A percentile compares a stretch with the other conserved stretches of the same genome.
Conservation (phyloP, 768 basidiomycete genomes). For the Termitomyces titanicus region DNA sequence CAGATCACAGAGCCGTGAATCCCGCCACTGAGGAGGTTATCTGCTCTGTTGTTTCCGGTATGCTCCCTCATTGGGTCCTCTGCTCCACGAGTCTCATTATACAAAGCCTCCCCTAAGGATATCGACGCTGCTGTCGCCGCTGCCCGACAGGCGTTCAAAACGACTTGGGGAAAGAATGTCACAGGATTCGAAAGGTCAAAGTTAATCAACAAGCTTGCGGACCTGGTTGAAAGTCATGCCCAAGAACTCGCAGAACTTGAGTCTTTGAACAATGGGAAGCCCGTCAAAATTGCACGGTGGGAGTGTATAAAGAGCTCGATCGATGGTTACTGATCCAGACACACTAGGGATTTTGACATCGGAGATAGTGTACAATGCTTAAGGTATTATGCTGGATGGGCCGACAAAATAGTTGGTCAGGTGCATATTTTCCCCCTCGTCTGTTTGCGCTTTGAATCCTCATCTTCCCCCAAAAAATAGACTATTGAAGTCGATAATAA, state of each 20-base stretch:
- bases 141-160: constrained; percentile 78
- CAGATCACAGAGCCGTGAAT: constrained; percentile 57
- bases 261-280: constrained; percentile 89
- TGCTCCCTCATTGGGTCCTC: background rate
- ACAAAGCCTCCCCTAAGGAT: constrained; percentile 63
- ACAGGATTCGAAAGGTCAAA: constrained; percentile 80
- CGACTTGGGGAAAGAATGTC: constrained; percentile 86
- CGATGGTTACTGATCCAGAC: background rate
- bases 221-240: constrained; percentile 83
- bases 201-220: constrained; percentile 81
- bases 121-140: constrained; percentile 82
- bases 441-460: background rate
- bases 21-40: constrained; percentile 78
- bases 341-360: constrained; percentile 71
- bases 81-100: background rate
- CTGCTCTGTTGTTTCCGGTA: constrained; percentile 65
- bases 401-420: constrained; percentile 91
- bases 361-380: constrained; percentile 74
- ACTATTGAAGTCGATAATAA: constrained; percentile 79
- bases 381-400: constrained; percentile 94
- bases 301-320: background rate
- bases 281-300: constrained; percentile 50
- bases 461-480: constrained; percentile 33
- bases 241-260: constrained; percentile 84
- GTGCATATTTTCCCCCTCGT: constrained; percentile 31